Evolutionary conservation across 305 asterid species (phyloP).

Genomic region (Solanum hybrid): DNA sequence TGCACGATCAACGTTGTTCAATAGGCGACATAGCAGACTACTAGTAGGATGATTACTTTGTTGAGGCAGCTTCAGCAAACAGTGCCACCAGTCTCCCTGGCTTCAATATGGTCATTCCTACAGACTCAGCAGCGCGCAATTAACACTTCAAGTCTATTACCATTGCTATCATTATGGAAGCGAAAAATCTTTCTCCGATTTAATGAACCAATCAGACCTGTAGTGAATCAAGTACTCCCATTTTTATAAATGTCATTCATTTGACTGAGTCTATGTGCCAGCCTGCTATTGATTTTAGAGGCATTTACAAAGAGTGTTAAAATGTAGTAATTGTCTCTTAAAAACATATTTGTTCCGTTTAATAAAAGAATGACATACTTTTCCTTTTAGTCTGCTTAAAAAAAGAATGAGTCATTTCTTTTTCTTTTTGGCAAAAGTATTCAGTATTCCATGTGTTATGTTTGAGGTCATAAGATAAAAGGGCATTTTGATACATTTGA

Average conservation of each 20-base stretch:
- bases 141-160: neutral
- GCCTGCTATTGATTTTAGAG: neutral
- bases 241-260: neutral
- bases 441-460: neutral
- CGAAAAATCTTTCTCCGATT: neutral
- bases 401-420: neutral
- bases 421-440: neutral
- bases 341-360: too few species aligned
- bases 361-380: neutral
- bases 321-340: neutral
- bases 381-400: neutral
- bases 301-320: neutral
- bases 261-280: neutral
- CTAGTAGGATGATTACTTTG: slow-evolving; percentile 9
- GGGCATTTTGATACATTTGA: neutral
- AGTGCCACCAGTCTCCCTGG: neutral
- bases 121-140: neutral
- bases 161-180: slow-evolving; percentile 7
- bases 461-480: neutral
- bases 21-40: slow-evolving; percentile 10
- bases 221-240: neutral
- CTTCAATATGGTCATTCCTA: neutral
- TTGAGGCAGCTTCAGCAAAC: slow-evolving; percentile 15
- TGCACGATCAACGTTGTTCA: slow-evolving; percentile 21
- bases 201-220: neutral